Evolutionary conservation across 1,139 yeast species (phyloP).

Genomic region (Lodderomyces margitis): DNA sequence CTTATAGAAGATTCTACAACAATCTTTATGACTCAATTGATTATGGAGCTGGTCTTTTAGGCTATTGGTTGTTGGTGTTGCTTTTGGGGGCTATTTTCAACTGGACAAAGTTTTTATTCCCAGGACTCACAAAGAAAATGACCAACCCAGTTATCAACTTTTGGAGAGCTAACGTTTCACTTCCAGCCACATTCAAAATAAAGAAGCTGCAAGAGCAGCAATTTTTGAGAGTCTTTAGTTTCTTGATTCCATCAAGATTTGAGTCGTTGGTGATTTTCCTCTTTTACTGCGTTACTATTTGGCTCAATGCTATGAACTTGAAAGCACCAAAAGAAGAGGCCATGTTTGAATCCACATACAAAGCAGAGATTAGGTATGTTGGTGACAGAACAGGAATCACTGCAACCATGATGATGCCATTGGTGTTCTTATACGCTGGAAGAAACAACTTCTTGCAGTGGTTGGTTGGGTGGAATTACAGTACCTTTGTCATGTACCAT

Average conservation of each 20-base stretch:
- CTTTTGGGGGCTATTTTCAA: slow-evolving; percentile 40
- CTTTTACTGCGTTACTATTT: slow-evolving; percentile 46
- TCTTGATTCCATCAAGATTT: slow-evolving; percentile 28
- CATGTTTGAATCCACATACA: slow-evolving; percentile 15
- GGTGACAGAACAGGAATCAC: slow-evolving; percentile 36
- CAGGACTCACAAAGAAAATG: slow-evolving; percentile 21
- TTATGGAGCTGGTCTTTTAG: slow-evolving; percentile 48
- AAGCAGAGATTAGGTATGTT: slow-evolving; percentile 26
- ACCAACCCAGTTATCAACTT: slow-evolving; percentile 24
- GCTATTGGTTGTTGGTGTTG: slow-evolving; percentile 49
- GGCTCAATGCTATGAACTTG: slow-evolving; percentile 29
- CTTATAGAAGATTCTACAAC: slow-evolving; percentile 31
- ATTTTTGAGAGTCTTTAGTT: slow-evolving; percentile 21
- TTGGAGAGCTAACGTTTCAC: slow-evolving; percentile 28
- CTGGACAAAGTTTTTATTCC: slow-evolving; percentile 35
- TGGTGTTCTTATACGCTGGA: slow-evolving; percentile 40
- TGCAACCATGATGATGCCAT: slow-evolving; percentile 31
- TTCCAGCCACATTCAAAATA: slow-evolving; percentile 30
- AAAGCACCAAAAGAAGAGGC: slow-evolving; percentile 25
- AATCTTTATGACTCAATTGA: slow-evolving; percentile 40
- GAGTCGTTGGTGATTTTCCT: slow-evolving; percentile 25
- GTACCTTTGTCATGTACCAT: slow-evolving; percentile 36
- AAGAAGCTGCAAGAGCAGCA: slow-evolving; percentile 24
- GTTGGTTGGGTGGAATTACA: slow-evolving; percentile 39
- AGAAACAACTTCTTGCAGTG: slow-evolving; percentile 43